Base-by-base conservation (phyloP, 352 stramenopile species). In the Phytophthora pseudosyringae region DNA sequence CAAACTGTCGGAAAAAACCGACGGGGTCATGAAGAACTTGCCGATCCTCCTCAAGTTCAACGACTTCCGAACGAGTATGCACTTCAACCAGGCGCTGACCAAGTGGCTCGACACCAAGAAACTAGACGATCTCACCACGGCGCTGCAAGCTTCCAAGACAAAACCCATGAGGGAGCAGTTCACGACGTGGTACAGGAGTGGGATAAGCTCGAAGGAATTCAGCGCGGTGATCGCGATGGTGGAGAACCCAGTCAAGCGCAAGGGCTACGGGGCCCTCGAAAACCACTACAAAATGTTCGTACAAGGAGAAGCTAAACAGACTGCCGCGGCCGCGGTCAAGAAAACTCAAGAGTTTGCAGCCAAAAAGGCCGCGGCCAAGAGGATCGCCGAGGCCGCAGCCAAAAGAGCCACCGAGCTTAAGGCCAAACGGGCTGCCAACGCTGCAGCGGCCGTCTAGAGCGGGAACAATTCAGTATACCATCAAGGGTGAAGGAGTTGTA, bases 1-100 rank as follows among this genome's bases (percentile, higher is more conserved):
- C 7, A 53, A 32, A 10, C 26, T 61, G 7, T 15, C 9, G n/a
- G 32, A 9, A 6, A 53, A 39, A 7, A 21, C 21, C 21, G 21
- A 7, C 8, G 55, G 44, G 6, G 35, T 52, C 21, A 4, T 43
- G 3, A n/a, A 33, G n/a, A 68, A 68, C 45, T 29, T 56, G 36
- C 5, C 25, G 1, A 58, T 58, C 4, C 11, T 56, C 5, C 3
- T 44, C 0, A 50, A 31, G 18, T 68, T 45, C 36, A 46, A 63
- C 29, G 18, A 55, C 3, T 61, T 43, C 21, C 38, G 43, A n/a
- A 63, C 35, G 4, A 49, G 11, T 3, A 38, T 38, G n/a, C 5
- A 55, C 0, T 18, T 15, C 4, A 54, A 58, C 43, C 36, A 50
- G n/a, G 4, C 18, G 15, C 43, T 62, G n/a, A 38, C 25, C 0